A percentile compares a stretch with the other conserved stretches of the same genome.
Conservation (phyloP, 768 basidiomycete species). For the Rhizopogon vesiculosus region DNA sequence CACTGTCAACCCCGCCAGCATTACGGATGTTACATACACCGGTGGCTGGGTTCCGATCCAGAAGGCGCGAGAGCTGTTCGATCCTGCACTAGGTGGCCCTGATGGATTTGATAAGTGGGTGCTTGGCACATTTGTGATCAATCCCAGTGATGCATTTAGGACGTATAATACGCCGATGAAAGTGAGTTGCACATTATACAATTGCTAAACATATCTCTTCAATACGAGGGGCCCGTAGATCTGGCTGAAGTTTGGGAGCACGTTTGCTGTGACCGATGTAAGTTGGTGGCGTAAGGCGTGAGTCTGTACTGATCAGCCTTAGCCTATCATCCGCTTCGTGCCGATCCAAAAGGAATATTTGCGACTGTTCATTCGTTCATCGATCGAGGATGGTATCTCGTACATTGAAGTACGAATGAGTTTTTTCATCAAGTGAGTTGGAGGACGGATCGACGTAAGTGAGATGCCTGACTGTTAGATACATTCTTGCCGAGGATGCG, state of each 20-base stretch:
- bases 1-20: slow-evolving; percentile 7
- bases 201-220: not conserved
- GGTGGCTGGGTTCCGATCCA: slow-evolving; percentile 31
- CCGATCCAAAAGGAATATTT: slow-evolving; percentile 15
- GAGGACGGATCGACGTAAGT: not conserved
- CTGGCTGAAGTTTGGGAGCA: slow-evolving; percentile 17
- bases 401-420: slow-evolving; percentile 39
- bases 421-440: slow-evolving; percentile 31
- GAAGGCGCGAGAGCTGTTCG: slow-evolving; percentile 32
- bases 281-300: slow-evolving; percentile 20
- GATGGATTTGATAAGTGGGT: slow-evolving; percentile 41
- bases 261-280: slow-evolving; percentile 13
- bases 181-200: slow-evolving; percentile 16
- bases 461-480: slow-evolving; percentile 24
- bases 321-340: slow-evolving; percentile 24
- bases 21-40: slow-evolving; percentile 26
- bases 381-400: slow-evolving; percentile 40
- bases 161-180: slow-evolving; percentile 38
- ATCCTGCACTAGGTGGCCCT: slow-evolving; percentile 30
- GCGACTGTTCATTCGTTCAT: slow-evolving; percentile 31
- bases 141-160: slow-evolving; percentile 39
- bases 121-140: slow-evolving; percentile 31
- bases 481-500: slow-evolving; percentile 33
- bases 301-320: slow-evolving; percentile 16
- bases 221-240: slow-evolving; percentile 7